Percentiles rank a stretch among this genome's conserved stretches.
Evolutionary conservation across 495 filamentous ascomycete species (phyloP).

Genomic region (Podospora australis): DNA sequence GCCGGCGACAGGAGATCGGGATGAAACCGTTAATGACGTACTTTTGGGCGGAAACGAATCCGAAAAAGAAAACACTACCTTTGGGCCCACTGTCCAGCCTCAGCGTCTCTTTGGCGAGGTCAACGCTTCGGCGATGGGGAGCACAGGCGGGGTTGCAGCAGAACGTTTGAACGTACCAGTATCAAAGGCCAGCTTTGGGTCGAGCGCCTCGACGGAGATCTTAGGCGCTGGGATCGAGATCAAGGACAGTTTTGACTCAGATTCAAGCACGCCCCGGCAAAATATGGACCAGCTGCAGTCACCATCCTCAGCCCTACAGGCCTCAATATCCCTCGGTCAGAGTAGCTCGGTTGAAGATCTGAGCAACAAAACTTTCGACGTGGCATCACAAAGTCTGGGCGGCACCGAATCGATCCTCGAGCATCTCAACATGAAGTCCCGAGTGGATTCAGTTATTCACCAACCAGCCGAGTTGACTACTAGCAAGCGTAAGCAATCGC

Average conservation of each 20-base stretch:
- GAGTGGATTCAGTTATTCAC: slow-evolving; percentile 17
- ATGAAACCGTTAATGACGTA: no score
- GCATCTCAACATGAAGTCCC: slow-evolving; percentile 38
- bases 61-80: slow-evolving; percentile 38
- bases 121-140: slow-evolving; percentile 59
- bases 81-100: slow-evolving; percentile 16
- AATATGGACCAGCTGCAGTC: slow-evolving; percentile 18
- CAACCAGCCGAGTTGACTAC: slow-evolving; percentile 24
- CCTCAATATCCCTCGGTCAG: slow-evolving; percentile 15
- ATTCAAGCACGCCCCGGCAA: slow-evolving; percentile 31
- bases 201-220: slow-evolving; percentile 24
- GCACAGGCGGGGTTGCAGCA: slow-evolving; percentile 40
- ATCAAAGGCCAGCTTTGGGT: slow-evolving; percentile 22
- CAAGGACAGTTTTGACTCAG: slow-evolving; percentile 37
- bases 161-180: slow-evolving; percentile 42
- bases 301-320: slow-evolving; percentile 3
- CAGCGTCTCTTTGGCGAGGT: slow-evolving; percentile 78
- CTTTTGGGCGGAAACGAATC: slow-evolving; percentile 29
- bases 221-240: slow-evolving; percentile 28
- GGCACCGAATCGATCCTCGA: slow-evolving; percentile 38
- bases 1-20: slow-evolving; percentile 23
- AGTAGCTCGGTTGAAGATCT: slow-evolving; percentile 29
- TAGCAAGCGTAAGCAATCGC: slow-evolving; percentile 41
- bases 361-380: slow-evolving; percentile 30
- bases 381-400: slow-evolving; percentile 38